phyloP scores from a whole-genome alignment of 768 basidiomycete genomes.

The Albatrellus ellisii region DNA sequence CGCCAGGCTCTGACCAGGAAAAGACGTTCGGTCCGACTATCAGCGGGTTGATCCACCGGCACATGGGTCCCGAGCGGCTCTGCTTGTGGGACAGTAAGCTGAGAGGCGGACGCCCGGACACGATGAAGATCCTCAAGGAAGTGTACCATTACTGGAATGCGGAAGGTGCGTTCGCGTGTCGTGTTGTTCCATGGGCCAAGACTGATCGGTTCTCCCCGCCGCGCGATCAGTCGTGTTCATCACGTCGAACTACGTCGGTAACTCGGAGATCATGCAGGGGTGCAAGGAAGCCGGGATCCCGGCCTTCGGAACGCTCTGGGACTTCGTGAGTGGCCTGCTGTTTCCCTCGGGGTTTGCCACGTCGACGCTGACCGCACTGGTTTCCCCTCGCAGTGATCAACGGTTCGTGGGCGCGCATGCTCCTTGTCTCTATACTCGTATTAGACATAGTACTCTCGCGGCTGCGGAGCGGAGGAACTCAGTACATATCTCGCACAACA shows the following conservation, averaged over 20 bases:
- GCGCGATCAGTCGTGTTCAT: conserved; percentile 25
- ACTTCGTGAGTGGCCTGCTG: conserved; percentile 8
- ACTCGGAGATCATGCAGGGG: conserved; percentile 29
- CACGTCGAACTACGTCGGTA: conserved; percentile 28
- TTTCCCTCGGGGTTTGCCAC: background rate
- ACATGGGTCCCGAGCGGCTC: conserved; percentile 25
- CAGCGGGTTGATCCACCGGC: conserved; percentile 24
- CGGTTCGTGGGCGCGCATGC: too few species aligned
- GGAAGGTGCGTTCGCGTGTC: conserved; percentile 15
- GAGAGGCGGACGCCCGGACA: conserved; percentile 26
- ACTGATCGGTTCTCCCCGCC: background rate
- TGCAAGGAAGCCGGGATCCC: conserved; percentile 24
- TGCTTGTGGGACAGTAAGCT: conserved; percentile 30
- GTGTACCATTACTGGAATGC: conserved; percentile 24
- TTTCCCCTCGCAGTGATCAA: too few species aligned
- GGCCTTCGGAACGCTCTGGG: conserved; percentile 22
- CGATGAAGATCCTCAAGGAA: conserved; percentile 25
- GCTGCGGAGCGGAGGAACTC: too few species aligned
- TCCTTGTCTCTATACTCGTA: too few species aligned
- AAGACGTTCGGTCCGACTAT: conserved; percentile 33
- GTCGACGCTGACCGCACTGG: too few species aligned
- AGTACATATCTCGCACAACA: too few species aligned
- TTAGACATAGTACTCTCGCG: too few species aligned
- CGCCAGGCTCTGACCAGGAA: conserved; percentile 27
- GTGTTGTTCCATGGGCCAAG: too few species aligned